phyloP scores from a whole-genome alignment of 257 asterid genomes.

The Marsdenia floribunda region DNA sequence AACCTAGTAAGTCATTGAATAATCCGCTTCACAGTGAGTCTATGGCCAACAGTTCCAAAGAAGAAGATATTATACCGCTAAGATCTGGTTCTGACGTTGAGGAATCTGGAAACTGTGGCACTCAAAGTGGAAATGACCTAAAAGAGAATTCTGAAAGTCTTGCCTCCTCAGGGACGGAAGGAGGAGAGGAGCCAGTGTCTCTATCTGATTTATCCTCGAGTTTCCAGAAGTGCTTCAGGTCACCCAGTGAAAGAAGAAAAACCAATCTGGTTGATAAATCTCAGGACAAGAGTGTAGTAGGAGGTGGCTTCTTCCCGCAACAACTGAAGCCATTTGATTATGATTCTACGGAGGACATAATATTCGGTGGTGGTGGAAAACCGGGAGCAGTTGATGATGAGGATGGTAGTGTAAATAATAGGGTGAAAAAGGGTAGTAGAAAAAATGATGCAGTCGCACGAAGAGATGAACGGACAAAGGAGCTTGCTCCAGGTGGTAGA shows the following conservation, averaged over 20 bases:
- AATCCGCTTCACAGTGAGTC: slow-evolving; percentile 18
- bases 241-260: slow-evolving; percentile 24
- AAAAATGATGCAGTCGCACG: slow-evolving; percentile 33
- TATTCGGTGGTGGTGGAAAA: slow-evolving; percentile 39
- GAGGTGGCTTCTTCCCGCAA: slow-evolving; percentile 13
- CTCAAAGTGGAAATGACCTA: slow-evolving; percentile 22
- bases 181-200: slow-evolving; percentile 50
- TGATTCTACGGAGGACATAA: slow-evolving; percentile 54
- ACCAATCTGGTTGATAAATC: slow-evolving; percentile 29
- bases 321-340: slow-evolving; percentile 63
- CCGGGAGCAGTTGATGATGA: slow-evolving; percentile 19
- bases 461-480: slow-evolving; percentile 34
- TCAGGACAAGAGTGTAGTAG: slow-evolving; percentile 8
- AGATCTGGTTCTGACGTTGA: slow-evolving; percentile 48
- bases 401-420: slow-evolving; percentile 18
- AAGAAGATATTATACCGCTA: slow-evolving; percentile 52
- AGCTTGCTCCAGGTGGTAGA: slow-evolving; percentile 63
- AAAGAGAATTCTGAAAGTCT: slow-evolving; percentile 21
- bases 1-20: slow-evolving; percentile 20
- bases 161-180: slow-evolving; percentile 29
- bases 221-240: slow-evolving; percentile 65
- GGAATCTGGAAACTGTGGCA: slow-evolving; percentile 28
- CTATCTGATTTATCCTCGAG: slow-evolving; percentile 67
- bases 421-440: slow-evolving; percentile 28
- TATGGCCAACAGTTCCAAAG: slow-evolving; percentile 22